These are phyloP conservation scores for Serendipita sp. DNA, from an alignment of 768 basidiomycete species.

Conservation along the genomic window DNA sequence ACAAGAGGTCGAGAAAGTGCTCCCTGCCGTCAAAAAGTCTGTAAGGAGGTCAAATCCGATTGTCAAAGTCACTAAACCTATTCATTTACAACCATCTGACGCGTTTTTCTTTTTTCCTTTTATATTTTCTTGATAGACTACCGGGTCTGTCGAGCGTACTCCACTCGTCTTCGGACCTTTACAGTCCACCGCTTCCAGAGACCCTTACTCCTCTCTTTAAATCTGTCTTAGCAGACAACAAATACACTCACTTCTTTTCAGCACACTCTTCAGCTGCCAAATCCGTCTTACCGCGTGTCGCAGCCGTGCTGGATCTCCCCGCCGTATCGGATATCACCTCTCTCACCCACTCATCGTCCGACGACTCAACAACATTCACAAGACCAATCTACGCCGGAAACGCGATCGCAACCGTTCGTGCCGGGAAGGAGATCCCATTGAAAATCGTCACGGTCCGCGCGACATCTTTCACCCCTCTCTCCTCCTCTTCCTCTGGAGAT, in stretches of 20 bases:
- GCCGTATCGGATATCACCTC: slow-evolving; percentile 85
- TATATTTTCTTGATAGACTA: slow-evolving; percentile 28
- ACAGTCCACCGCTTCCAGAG: slow-evolving; percentile 57
- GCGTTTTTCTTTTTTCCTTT: too few relatives aligned
- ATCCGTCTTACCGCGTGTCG: slow-evolving; percentile 82
- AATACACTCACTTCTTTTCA: slow-evolving; percentile 83
- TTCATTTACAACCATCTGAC: too few relatives aligned
- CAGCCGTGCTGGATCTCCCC: slow-evolving; percentile 75
- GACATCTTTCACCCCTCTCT: slow-evolving; percentile 53
- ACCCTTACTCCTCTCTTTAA: slow-evolving; percentile 69
- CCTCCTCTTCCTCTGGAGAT: slow-evolving; percentile 30
- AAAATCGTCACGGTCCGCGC: slow-evolving; percentile 93
- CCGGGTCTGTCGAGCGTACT: slow-evolving; percentile 52
- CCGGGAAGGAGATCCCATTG: slow-evolving; percentile 54
- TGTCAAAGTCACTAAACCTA: too few relatives aligned
- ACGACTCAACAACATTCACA: slow-evolving; percentile 68
- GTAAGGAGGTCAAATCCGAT: slow-evolving; percentile 9
- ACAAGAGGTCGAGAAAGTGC: slow-evolving; percentile 45
- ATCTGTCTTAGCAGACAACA: slow-evolving; percentile 34
- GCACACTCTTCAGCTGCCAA: slow-evolving; percentile 87
- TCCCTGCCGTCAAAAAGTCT: slow-evolving; percentile 72
- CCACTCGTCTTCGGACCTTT: slow-evolving; percentile 54
- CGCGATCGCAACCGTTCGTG: slow-evolving; percentile 83
- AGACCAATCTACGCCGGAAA: slow-evolving; percentile 97
- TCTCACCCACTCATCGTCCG: slow-evolving; percentile 51